A percentile compares a stretch with the other conserved stretches of the same genome.
Conservation (phyloP, 441 rosid genomes). For the Populus hybrid region DNA sequence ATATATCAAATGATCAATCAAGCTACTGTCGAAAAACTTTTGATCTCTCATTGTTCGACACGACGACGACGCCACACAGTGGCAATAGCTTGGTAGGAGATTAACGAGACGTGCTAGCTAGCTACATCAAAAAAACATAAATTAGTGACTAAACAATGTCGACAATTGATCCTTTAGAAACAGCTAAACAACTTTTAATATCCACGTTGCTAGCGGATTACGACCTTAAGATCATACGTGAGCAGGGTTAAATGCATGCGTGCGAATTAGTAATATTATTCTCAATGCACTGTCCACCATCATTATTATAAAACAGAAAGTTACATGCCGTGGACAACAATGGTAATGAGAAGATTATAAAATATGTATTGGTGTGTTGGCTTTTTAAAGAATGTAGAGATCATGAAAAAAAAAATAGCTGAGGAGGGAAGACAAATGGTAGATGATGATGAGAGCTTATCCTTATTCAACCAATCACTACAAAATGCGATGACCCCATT, state of each 20-base stretch:
- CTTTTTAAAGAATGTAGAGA: not conserved
- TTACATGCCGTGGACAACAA: conserved; percentile 11
- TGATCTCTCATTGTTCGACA: not conserved
- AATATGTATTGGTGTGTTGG: not conserved
- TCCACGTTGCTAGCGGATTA: conserved; percentile 39
- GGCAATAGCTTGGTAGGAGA: not conserved
- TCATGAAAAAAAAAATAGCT: conserved; percentile 1
- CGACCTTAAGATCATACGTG: conserved; percentile 24
- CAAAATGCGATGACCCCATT: conserved; percentile 18
- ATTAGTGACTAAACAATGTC: not conserved
- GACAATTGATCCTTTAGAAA: conserved; percentile 5
- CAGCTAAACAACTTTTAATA: conserved; percentile 23
- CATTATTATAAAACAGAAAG: conserved; percentile 7
- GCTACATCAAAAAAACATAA: not conserved
- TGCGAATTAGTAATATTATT: conserved; percentile 19
- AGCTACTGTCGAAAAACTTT: not conserved
- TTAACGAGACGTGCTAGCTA: not conserved
- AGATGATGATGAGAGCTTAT: conserved; percentile 34
- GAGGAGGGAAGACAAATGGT: conserved; percentile 15
- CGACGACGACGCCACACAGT: not conserved
- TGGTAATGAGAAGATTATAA: not conserved
- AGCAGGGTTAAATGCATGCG: conserved; percentile 32
- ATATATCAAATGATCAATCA: conserved; percentile 13
- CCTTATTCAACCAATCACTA: conserved; percentile 39
- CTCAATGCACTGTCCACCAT: conserved; percentile 34